These are phyloP conservation scores for Cercophora newfieldiana DNA, from an alignment of 495 filamentous ascomycete genomes.

Conservation along the genomic window DNA sequence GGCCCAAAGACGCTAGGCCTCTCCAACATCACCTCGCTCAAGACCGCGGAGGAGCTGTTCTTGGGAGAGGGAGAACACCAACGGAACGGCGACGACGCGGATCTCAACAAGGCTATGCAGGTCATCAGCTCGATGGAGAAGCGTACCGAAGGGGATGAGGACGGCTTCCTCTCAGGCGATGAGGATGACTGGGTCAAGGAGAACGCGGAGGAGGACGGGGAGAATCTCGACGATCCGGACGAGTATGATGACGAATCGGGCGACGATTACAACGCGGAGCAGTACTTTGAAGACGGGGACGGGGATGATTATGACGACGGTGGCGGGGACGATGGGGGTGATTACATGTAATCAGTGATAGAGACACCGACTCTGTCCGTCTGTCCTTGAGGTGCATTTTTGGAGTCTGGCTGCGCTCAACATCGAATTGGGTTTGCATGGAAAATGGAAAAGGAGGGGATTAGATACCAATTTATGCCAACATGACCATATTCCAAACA, in stretches of 20 bases:
- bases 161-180: constrained; percentile 37
- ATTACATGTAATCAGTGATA: constrained; percentile 9
- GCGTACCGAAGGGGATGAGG: constrained; percentile 42
- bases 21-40: constrained; percentile 34
- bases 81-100: constrained; percentile 25
- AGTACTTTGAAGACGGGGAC: constrained; percentile 54
- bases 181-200: constrained; percentile 46
- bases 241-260: constrained; percentile 50
- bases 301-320: constrained; percentile 52
- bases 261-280: constrained; percentile 57
- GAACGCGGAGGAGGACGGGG: constrained; percentile 37
- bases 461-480: constrained; percentile 27
- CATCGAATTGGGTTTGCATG: neutral
- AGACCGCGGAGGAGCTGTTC: constrained; percentile 38
- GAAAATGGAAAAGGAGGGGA: constrained; percentile 2
- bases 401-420: neutral
- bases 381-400: too few species aligned
- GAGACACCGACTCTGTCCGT: too few species aligned
- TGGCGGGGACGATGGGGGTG: constrained; percentile 47
- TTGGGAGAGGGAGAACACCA: constrained; percentile 17
- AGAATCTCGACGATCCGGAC: constrained; percentile 47
- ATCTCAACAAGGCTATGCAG: constrained; percentile 37
- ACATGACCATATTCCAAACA: neutral
- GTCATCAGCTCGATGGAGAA: constrained; percentile 38
- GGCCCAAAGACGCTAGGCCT: constrained; percentile 34